Percentiles rank a stretch among this genome's conserved stretches.
These are phyloP conservation scores for Gymnopus androsaceus DNA, from an alignment of 1,284 basidiomycete species.

Conservation along the genomic window DNA sequence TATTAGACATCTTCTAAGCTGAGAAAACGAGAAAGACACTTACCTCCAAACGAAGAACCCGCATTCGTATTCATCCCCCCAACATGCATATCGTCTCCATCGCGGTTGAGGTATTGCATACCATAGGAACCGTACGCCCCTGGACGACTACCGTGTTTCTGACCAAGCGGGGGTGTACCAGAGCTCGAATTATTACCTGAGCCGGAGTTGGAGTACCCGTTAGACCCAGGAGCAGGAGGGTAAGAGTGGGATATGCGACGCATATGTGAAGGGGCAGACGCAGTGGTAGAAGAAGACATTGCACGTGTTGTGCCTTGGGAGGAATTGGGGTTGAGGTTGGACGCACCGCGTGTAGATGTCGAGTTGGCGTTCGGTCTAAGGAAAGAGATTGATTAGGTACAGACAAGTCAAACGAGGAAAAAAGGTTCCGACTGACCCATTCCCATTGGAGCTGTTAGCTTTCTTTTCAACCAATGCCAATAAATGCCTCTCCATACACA, in stretches of 20 bases:
- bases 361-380: background rate
- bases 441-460: background rate
- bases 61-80: no score
- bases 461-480: conserved; percentile 10
- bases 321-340: conserved; percentile 4
- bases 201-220: background rate
- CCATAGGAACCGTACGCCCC: conserved; percentile 13
- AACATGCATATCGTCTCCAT: conserved; percentile 20
- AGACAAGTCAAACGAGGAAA: no score
- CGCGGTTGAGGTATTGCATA: conserved; percentile 18
- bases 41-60: no score
- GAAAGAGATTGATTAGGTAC: no score
- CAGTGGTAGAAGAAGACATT: background rate
- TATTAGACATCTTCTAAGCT: no score
- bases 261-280: background rate
- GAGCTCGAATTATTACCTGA: background rate
- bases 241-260: conserved; percentile 3
- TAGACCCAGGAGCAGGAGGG: background rate
- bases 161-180: background rate
- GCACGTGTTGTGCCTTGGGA: background rate
- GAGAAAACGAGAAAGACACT: no score
- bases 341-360: background rate
- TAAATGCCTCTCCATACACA: conserved; percentile 14
- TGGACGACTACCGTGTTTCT: background rate
- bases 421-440: no score